phyloP scores from a whole-genome alignment of 164 flowering plant genomes.

The Taxillus chinensis region DNA sequence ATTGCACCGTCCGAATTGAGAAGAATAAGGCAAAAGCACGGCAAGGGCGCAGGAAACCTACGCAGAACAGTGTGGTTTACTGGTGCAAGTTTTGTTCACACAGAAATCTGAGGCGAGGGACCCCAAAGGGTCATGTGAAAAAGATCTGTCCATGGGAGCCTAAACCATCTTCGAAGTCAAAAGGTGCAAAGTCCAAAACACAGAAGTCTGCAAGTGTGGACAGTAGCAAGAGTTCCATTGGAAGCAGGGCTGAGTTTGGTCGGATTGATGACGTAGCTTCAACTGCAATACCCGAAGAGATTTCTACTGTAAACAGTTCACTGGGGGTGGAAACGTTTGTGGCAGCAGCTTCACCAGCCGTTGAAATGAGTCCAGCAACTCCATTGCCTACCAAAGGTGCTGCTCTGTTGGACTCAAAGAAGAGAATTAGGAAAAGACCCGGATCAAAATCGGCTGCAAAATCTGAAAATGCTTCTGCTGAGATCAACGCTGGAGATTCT shows the following conservation, averaged over 20 bases:
- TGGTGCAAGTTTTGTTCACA: slow-evolving; percentile 67
- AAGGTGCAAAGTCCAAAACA: slow-evolving; percentile 1
- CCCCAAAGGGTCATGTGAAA: slow-evolving; percentile 54
- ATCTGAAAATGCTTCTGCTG: slow-evolving; percentile 15
- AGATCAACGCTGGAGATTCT: slow-evolving; percentile 15
- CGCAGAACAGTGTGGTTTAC: slow-evolving; percentile 54
- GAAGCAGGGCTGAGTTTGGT: slow-evolving; percentile 2
- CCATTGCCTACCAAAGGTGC: slow-evolving; percentile 15
- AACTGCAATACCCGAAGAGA: slow-evolving; percentile 4
- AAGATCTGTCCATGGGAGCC: slow-evolving; percentile 28
- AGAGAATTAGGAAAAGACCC: slow-evolving; percentile 33
- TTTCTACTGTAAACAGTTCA: slow-evolving; percentile 1
- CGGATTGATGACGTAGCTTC: background rate
- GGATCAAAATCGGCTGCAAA: slow-evolving; percentile 27
- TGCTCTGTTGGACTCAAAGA: slow-evolving; percentile 31
- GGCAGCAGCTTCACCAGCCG: too few relatives aligned
- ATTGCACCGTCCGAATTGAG: slow-evolving; percentile 65
- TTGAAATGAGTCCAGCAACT: slow-evolving; percentile 19
- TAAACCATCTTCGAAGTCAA: slow-evolving; percentile 11
- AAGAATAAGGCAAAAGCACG: slow-evolving; percentile 30
- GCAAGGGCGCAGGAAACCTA: slow-evolving; percentile 19
- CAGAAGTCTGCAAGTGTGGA: background rate
- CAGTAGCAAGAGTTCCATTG: background rate
- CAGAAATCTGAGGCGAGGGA: slow-evolving; percentile 55
- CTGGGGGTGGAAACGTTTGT: too few relatives aligned